phyloP scores from a whole-genome alignment of 331 rosid species.

The Dryas integrifolia region DNA sequence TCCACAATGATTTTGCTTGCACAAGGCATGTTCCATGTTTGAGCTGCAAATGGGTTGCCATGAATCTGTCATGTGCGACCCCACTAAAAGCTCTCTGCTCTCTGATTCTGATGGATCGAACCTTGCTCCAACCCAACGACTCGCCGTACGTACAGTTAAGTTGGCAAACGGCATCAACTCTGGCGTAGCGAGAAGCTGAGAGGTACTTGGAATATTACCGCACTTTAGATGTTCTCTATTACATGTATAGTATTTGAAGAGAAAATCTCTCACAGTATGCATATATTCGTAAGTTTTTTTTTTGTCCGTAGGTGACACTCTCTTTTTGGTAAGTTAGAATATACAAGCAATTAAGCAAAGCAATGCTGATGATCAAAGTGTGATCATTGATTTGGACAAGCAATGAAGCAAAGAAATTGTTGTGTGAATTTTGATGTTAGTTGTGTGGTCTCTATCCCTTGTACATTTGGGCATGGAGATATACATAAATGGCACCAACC shows the following conservation, averaged over 20 bases:
- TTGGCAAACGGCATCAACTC: neutral
- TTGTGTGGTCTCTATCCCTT: slow-evolving; percentile 27
- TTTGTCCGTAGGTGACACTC: too few relatives aligned
- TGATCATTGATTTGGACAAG: too few relatives aligned
- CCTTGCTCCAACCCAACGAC: neutral
- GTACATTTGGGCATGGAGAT: neutral
- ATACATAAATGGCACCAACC: slow-evolving; percentile 16
- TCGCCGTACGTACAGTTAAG: slow-evolving; percentile 10
- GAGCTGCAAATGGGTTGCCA: slow-evolving; percentile 30
- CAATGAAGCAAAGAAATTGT: neutral
- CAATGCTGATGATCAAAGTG: too few relatives aligned
- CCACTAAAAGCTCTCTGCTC: neutral
- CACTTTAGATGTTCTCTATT: too few relatives aligned
- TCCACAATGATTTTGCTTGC: neutral
- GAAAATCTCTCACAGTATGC: too few relatives aligned
- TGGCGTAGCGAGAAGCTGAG: too few relatives aligned
- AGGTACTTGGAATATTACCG: too few relatives aligned
- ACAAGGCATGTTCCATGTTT: slow-evolving; percentile 16
- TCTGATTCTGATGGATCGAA: slow-evolving; percentile 8
- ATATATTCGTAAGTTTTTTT: too few relatives aligned
- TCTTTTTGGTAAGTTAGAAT: too few relatives aligned
- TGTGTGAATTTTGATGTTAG: neutral
- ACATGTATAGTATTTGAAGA: too few relatives aligned
- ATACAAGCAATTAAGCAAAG: too few relatives aligned
- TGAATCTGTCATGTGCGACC: slow-evolving; percentile 19